These are phyloP conservation scores for Nothopassalora personata DNA, from an alignment of 2,329 filamentous ascomycete genomes.

Conservation along the genomic window DNA sequence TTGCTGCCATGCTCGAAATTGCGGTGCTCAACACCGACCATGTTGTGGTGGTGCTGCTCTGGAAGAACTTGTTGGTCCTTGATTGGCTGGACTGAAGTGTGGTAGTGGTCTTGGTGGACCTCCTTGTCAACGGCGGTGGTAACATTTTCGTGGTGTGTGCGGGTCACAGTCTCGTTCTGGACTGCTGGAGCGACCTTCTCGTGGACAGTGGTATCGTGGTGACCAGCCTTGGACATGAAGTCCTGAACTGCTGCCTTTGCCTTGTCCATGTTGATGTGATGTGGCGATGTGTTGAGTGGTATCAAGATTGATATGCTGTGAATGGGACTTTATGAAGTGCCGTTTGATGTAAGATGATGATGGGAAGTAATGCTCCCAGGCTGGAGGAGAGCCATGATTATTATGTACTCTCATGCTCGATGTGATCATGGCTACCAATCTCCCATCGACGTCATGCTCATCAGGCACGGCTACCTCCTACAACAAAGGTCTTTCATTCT, in stretches of 20 bases:
- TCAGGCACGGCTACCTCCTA: neutral
- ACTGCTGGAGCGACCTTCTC: constrained; percentile 58
- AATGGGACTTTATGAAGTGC: constrained; percentile 3
- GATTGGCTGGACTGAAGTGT: constrained; percentile 64
- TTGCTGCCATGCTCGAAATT: constrained; percentile 57
- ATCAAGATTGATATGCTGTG: neutral
- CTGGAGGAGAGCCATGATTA: neutral
- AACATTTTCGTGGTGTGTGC: constrained; percentile 49
- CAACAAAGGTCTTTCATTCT: neutral
- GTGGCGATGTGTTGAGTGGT: constrained; percentile 12
- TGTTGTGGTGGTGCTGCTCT: constrained; percentile 58
- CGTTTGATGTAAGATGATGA: neutral
- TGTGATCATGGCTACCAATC: neutral
- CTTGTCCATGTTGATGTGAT: constrained; percentile 52
- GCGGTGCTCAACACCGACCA: constrained; percentile 55
- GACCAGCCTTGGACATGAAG: constrained; percentile 56
- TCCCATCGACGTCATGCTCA: neutral
- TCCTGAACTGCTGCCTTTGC: constrained; percentile 58
- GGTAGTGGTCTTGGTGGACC: constrained; percentile 67
- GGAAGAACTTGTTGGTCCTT: constrained; percentile 51
- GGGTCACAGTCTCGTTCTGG: constrained; percentile 37
- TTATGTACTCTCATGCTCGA: constrained; percentile 2
- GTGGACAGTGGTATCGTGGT: constrained; percentile 64
- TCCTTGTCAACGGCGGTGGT: constrained; percentile 50
- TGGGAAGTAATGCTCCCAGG: neutral